Conservation (phyloP, 1,284 basidiomycete genomes). For the Pseudozyma tsukubaensis region DNA sequence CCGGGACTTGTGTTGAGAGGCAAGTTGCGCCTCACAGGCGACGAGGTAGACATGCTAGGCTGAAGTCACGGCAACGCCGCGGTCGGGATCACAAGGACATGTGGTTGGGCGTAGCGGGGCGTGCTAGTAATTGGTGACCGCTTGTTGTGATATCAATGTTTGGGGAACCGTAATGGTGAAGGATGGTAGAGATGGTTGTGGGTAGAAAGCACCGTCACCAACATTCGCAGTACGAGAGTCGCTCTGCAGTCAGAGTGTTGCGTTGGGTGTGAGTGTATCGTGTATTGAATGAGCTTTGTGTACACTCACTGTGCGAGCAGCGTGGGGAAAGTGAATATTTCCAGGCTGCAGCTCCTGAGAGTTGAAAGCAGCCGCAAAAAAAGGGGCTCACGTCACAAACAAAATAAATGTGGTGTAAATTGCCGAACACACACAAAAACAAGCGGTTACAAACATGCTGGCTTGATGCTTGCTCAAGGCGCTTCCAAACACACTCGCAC, state of each 20-base stretch:
- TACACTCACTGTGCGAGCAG: not conserved
- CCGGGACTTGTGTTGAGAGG: conserved; percentile 14
- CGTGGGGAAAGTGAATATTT: not conserved
- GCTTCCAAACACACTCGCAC: not conserved
- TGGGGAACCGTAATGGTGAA: too few relatives aligned
- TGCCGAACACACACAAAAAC: not conserved
- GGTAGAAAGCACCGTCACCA: too few relatives aligned
- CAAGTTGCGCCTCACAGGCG: conserved; percentile 1
- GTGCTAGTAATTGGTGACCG: too few relatives aligned
- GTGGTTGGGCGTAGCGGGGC: too few relatives aligned
- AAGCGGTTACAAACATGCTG: not conserved
- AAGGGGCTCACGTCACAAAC: conserved; percentile 3
- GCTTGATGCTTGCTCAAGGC: not conserved
- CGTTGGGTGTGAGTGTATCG: too few relatives aligned
- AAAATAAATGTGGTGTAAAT: not conserved
- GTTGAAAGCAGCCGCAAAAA: not conserved
- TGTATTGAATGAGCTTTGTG: too few relatives aligned
- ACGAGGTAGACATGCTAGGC: conserved; percentile 9
- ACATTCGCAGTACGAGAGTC: too few relatives aligned
- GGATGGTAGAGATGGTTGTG: too few relatives aligned
- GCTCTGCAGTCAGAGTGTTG: too few relatives aligned
- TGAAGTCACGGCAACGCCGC: conserved; percentile 2
- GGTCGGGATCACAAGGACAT: not conserved
- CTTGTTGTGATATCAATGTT: too few relatives aligned
- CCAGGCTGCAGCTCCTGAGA: too few relatives aligned